Conservation (phyloP, 257 asterid species). For the Solanum rostratum region DNA sequence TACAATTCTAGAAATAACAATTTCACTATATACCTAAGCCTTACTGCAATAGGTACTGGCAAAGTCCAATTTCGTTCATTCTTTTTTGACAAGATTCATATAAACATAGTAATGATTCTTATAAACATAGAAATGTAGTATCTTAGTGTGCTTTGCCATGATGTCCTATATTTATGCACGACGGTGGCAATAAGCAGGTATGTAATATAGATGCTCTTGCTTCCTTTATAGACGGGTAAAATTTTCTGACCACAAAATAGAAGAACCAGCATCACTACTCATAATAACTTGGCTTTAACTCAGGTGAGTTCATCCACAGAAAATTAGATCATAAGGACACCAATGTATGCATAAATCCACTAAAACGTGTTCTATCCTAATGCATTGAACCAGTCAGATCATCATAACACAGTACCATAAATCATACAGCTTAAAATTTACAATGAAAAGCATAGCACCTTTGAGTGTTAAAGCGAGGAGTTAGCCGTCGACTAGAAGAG, state of each 20-base stretch:
- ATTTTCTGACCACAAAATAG: not conserved
- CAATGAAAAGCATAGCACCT: conserved; percentile 21
- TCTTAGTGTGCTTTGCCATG: not conserved
- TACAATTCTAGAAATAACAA: not conserved
- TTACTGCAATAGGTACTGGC: not conserved
- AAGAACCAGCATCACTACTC: not conserved
- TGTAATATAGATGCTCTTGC: not conserved
- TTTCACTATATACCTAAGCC: not conserved
- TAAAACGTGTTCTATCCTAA: not conserved
- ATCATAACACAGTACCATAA: not conserved
- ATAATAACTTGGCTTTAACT: not conserved
- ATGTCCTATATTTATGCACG: not conserved
- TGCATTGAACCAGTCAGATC: not conserved
- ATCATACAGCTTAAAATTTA: not conserved
- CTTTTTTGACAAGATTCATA: not conserved
- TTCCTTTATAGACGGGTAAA: not conserved
- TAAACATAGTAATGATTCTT: not conserved
- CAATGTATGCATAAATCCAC: not conserved
- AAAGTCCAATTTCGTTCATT: not conserved
- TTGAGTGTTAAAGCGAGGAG: conserved; percentile 16
- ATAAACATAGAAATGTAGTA: not conserved
- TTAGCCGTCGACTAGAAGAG: conserved; percentile 44
- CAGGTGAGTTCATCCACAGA: not conserved
- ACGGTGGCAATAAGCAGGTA: not conserved
- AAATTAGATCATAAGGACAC: not conserved